Conservation (phyloP, 1,284 basidiomycete species). For the Meripilus lineatus region DNA sequence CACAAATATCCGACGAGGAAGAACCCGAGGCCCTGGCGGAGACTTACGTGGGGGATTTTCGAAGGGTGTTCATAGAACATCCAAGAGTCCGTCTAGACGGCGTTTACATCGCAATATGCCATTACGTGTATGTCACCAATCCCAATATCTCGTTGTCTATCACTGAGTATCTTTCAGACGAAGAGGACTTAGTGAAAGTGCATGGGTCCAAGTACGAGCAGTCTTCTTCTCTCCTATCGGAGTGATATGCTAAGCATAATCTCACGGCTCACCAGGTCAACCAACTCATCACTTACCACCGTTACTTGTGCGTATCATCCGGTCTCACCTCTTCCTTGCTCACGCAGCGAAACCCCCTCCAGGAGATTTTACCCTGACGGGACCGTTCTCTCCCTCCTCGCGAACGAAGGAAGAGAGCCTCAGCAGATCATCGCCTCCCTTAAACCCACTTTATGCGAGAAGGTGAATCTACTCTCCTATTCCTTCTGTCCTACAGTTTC, state of each 20-base stretch:
- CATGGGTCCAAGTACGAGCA: slow-evolving; percentile 72
- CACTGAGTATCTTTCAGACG: slow-evolving; percentile 42
- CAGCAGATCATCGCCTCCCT: slow-evolving; percentile 74
- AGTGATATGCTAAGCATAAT: slow-evolving; percentile 7
- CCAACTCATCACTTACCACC: slow-evolving; percentile 80
- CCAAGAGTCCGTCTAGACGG: slow-evolving; percentile 83
- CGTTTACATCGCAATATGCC: slow-evolving; percentile 86
- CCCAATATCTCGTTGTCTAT: slow-evolving; percentile 7
- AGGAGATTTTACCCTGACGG: slow-evolving; percentile 90
- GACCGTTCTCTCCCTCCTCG: slow-evolving; percentile 79
- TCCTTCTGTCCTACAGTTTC: slow-evolving; percentile 2
- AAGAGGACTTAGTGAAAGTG: slow-evolving; percentile 71
- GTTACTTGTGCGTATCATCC: slow-evolving; percentile 60
- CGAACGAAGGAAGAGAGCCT: slow-evolving; percentile 77
- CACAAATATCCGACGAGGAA: slow-evolving; percentile 53
- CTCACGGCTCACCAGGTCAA: slow-evolving; percentile 38
- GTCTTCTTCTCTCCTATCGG: slow-evolving; percentile 3
- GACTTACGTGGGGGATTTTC: slow-evolving; percentile 57
- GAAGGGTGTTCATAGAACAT: slow-evolving; percentile 75
- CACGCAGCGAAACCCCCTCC: slow-evolving; percentile 2
- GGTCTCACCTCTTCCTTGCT: background rate
- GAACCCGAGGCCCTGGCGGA: slow-evolving; percentile 42
- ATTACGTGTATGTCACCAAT: slow-evolving; percentile 61
- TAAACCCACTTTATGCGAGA: slow-evolving; percentile 73
- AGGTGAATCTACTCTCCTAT: slow-evolving; percentile 41